Evolutionary conservation across 2,329 filamentous ascomycete genomes (phyloP).

Genomic region (Raffaelea arxii): DNA sequence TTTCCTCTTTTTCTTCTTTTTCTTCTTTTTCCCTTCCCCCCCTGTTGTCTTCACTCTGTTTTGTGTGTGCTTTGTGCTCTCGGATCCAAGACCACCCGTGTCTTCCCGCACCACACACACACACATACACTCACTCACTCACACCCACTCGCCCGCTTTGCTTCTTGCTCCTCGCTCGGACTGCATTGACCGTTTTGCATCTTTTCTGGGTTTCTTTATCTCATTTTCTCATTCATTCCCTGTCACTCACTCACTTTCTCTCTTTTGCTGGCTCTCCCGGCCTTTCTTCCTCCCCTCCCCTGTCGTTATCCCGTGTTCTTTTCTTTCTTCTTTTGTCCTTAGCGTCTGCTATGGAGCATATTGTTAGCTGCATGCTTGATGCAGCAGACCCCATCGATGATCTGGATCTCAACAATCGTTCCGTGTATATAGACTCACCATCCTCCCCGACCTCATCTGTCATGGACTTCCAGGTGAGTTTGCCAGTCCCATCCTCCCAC

Average conservation of each 20-base stretch:
- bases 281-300: neutral
- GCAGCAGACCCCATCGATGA: constrained; percentile 30
- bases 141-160: neutral
- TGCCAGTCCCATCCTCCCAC: constrained; percentile 24
- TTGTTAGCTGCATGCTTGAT: constrained; percentile 48
- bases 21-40: neutral
- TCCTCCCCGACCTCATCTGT: constrained; percentile 35
- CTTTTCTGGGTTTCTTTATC: no score
- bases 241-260: neutral
- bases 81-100: no score
- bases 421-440: constrained; percentile 42
- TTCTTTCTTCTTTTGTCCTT: no score
- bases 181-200: no score
- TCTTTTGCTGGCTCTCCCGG: neutral
- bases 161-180: neutral
- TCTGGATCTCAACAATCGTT: constrained; percentile 18
- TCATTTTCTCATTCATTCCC: neutral
- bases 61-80: no score
- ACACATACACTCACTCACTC: neutral
- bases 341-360: constrained; percentile 51
- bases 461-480: constrained; percentile 11
- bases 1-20: neutral
- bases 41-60: neutral
- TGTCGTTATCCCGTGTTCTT: neutral
- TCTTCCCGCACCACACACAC: neutral